Conservation (phyloP, 2,329 filamentous ascomycete species). For the Fusarium nygamai region DNA sequence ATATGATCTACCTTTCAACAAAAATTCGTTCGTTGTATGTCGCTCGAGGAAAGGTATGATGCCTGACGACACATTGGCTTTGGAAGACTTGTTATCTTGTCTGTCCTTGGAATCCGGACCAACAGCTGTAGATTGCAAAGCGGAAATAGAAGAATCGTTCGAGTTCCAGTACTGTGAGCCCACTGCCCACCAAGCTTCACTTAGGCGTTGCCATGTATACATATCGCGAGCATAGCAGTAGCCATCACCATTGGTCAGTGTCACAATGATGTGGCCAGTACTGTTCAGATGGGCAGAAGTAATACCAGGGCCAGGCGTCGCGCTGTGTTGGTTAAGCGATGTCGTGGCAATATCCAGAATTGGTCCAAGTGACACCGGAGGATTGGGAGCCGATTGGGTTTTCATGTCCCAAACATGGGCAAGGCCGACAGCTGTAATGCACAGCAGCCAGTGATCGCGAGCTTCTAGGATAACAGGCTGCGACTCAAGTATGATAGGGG, state of each 20-base stretch:
- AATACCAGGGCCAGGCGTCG: slow-evolving; percentile 82
- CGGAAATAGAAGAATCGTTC: slow-evolving; percentile 87
- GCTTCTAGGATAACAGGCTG: slow-evolving; percentile 95
- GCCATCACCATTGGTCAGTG: slow-evolving; percentile 92
- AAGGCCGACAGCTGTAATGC: slow-evolving; percentile 86
- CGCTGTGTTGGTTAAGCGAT: slow-evolving; percentile 77
- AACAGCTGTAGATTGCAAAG: slow-evolving; percentile 77
- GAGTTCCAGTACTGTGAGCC: slow-evolving; percentile 99
- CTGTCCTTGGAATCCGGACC: slow-evolving; percentile 63
- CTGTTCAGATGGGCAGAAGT: slow-evolving; percentile 93
- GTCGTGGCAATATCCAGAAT: slow-evolving; percentile 88
- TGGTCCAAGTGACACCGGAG: slow-evolving; percentile 87
- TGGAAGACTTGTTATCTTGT: slow-evolving; percentile 57
- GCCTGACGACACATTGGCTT: slow-evolving; percentile 78
- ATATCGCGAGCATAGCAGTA: slow-evolving; percentile 88
- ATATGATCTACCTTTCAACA: slow-evolving; percentile 91
- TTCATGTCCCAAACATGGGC: slow-evolving; percentile 95
- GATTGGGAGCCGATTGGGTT: slow-evolving; percentile 83
- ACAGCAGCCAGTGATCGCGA: slow-evolving; percentile 87
- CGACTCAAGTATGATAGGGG: slow-evolving; percentile 86
- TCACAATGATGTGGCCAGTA: slow-evolving; percentile 86
- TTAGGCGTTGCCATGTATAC: slow-evolving; percentile 94
- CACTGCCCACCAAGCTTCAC: slow-evolving; percentile 97
- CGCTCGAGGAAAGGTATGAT: slow-evolving; percentile 94
- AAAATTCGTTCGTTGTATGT: slow-evolving; percentile 91